A percentile compares a stretch with the other conserved stretches of the same genome.
Conservation (phyloP, 2,329 filamentous ascomycete genomes). For the Huntiella savannae region DNA sequence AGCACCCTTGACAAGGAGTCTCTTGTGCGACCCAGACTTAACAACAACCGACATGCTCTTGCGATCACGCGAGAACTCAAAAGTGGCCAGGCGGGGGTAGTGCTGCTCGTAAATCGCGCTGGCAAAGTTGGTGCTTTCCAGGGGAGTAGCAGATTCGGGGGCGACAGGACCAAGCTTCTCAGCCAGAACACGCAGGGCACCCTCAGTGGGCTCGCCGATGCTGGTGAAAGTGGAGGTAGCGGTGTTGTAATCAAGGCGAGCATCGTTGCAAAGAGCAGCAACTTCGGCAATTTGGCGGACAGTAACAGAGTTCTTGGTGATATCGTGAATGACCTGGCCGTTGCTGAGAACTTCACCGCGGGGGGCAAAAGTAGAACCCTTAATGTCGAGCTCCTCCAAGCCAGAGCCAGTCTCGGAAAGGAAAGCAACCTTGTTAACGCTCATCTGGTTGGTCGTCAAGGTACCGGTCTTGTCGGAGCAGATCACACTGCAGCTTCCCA, state of each 20-base stretch:
- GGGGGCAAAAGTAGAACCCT: constrained; percentile 83
- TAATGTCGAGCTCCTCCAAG: constrained; percentile 71
- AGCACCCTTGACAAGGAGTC: constrained; percentile 86
- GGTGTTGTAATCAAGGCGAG: constrained; percentile 62
- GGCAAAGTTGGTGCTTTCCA: constrained; percentile 56
- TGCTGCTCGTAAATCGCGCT: constrained; percentile 70
- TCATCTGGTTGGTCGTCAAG: constrained; percentile 98
- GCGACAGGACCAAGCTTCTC: constrained; percentile 87
- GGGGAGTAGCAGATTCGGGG: constrained; percentile 28
- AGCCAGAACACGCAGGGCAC: constrained; percentile 70
- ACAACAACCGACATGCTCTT: constrained; percentile 99
- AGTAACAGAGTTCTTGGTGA: constrained; percentile 54
- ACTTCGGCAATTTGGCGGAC: constrained; percentile 59
- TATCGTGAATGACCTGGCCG: constrained; percentile 48
- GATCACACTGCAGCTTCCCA: constrained; percentile 97
- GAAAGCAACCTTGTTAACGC: constrained; percentile 80
- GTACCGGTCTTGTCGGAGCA: constrained; percentile 99
- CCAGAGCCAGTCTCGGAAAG: constrained; percentile 53
- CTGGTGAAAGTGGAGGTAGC: constrained; percentile 57
- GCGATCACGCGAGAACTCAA: constrained; percentile 89
- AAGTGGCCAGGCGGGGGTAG: constrained; percentile 62
- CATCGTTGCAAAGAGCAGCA: constrained; percentile 71
- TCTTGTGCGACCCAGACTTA: constrained; percentile 47
- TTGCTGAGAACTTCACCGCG: constrained; percentile 52
- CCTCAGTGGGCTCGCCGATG: constrained; percentile 89